Base-by-base conservation (phyloP, 2,329 filamentous ascomycete species). In the Diplodia sapinea region DNA sequence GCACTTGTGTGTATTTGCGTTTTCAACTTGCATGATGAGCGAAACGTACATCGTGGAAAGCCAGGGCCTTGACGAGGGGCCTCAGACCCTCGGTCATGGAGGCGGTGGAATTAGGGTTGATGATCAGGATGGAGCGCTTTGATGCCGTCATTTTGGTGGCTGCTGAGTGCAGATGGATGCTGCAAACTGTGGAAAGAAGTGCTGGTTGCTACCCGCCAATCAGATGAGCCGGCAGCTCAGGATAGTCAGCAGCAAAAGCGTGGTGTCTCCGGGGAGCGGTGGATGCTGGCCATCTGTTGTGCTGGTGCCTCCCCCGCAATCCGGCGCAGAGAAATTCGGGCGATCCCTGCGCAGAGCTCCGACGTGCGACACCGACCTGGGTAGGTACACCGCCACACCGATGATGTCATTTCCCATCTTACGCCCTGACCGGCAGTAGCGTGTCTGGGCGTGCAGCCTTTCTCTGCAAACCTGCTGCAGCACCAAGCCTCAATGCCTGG, bases 91-190 rank as follows among this genome's bases (percentile, higher is more conserved):
- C 81, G 12, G 91, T 94, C 91, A 94, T 94, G 66, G 83, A 81
- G 67, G 80, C 73, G 0, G 89, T 92, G 2, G 90, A 93, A 79
- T 95, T 95, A 40, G 92, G 91, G 74, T 95, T 94, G 73, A 94
- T 84, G 69, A 94, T 82, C 50, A 94, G 83, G 70, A 94, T 87
- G 3, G 79, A 80, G 59, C 77, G 72, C 36, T 54, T 50, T 38
- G 59, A 51, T 63, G 59, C 59, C n/a, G 59, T 50, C 59, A 63
- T 63, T n/a, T 20, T 38, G 43, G 59, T 33, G 56, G 40, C 26
- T 50, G 57, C 29, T 43, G 20, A 8, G 15, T 59, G 43, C 29
- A 51, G 59, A 62, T 33, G 57, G 23, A 26, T 26, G 23, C 26
- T 62, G 59, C 43, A 62, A n/a, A 26, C 36, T 20, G 51, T 26